Base-by-base conservation (phyloP, 345 rosid species). In the Eucalyptus tenuipes region DNA sequence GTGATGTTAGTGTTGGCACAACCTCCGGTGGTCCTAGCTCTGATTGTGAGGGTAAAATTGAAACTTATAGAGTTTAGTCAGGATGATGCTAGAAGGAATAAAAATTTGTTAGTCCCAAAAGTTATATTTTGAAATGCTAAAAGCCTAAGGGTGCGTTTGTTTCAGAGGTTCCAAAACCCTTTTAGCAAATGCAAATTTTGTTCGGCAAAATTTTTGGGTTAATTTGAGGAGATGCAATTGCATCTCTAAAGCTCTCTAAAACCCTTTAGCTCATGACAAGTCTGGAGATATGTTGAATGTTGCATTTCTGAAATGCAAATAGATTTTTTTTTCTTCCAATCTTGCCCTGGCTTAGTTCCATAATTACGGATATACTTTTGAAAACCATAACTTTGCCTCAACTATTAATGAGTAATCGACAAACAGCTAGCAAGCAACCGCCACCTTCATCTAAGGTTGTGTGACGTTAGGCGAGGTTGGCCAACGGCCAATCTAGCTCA, bases 401-500 rank as follows among this genome's bases (percentile, higher is more conserved):
- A 52, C 57, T 18, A 52, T 18, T 4, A 52, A 52, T 52, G 24
- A 52, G 24, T 52, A 52, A 18, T 52, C 0, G 1, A 55, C 61
- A 55, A 55, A 24, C 3, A 22, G 1, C 6, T 9, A 0, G 8
- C 0, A 0, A 55, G 12, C 1, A 0, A 55, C 29, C 3, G 1
- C 27, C 27, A 9, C 61, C 27, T 9, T 55, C 27, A 4, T 9
- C 61, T 55, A 55, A 55, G 61, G 61, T 55, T 55, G 61, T 3
- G 0, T 24, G 27, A 55, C 1, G 0, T 55, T 24, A 24, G 5
- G 61, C 0, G 6, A 55, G 61, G 29, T 12, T 55, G 13, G 1
- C 61, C 11, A 24, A 55, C 0, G 12, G 12, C 27, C 11, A 55
- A 55, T 55, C 22, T 55, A 27, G 59, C 27, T 55, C 2, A 1